Base-by-base conservation (phyloP, 2,329 filamentous ascomycete genomes). In the Aspergillus pseudoterreus region DNA sequence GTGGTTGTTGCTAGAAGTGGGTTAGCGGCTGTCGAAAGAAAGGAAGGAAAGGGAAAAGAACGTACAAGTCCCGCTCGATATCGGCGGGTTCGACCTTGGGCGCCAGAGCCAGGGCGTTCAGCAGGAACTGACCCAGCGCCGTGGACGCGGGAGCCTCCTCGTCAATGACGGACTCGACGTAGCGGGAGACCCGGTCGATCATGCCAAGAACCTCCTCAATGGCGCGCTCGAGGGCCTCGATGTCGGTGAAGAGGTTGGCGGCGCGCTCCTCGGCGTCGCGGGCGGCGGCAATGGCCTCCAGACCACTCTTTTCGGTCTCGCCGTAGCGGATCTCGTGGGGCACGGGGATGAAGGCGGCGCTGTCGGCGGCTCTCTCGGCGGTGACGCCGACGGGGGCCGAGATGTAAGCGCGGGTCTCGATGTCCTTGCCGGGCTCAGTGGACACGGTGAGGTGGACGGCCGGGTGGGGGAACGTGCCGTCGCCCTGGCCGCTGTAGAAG, bases 401-500 rank as follows among this genome's bases (percentile, higher is more conserved):
- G 74, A 99, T 96, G 78, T 99, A 99, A 66, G 92, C 90, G 71
- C 89, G 84, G 52, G 91, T 89, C 75, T 92, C 87, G 62, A 97
- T 90, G 63, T 94, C 87, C 76, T 90, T 82, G 65, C 92, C 92
- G 41, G 94, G 85, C 60, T 91, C 86, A 56, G 92, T 96, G 57
- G 87, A 91, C 61, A 97, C 90, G 57, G 94, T 99, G 72, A 99
- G 81, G 77, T 99, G 94, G 45, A 99, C 87, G 59, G 94, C 92
- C n/a, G 94, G 94, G 76, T 96, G 90, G 49, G 94, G 94, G 79
- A 88, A 96, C 52, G 94, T 99, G 70, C 94, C 94, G 59, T 96
- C 95, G 68, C 95, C 94, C 68, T 95, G 91, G 69, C 90, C 89
- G 69, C 88, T 90, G 81, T 97, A 99, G 81, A 97, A 99, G 82